phyloP scores from a whole-genome alignment of 257 asterid species.

The Solanum commersonii region DNA sequence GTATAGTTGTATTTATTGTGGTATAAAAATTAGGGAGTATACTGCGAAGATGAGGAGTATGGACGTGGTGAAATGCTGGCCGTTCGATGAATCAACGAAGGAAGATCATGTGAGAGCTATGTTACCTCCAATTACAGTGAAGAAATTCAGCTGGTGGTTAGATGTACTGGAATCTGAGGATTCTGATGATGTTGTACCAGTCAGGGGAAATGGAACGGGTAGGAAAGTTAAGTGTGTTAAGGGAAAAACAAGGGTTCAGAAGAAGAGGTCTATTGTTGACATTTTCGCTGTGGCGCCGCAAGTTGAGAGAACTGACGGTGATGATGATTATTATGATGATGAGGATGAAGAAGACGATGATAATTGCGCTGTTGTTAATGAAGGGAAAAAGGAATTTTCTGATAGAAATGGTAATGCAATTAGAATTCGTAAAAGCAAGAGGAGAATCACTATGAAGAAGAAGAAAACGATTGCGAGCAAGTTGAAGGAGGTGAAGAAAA shows the following conservation, averaged over 20 bases:
- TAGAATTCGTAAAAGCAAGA: conserved; percentile 13
- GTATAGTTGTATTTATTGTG: not conserved
- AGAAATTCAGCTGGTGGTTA: conserved; percentile 68
- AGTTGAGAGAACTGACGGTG: conserved; percentile 22
- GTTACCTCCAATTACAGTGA: conserved; percentile 52
- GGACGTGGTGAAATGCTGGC: conserved; percentile 71
- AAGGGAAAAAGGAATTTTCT: conserved; percentile 3
- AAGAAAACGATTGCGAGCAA: conserved; percentile 12
- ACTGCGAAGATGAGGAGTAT: conserved; percentile 50
- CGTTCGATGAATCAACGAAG: conserved; percentile 30
- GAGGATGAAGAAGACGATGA: not conserved
- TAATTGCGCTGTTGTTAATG: not conserved
- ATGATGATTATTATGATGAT: conserved; percentile 9
- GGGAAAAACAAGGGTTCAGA: conserved; percentile 37
- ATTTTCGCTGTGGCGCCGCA: conserved; percentile 60
- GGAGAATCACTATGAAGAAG: conserved; percentile 4
- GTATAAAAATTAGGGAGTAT: conserved; percentile 33
- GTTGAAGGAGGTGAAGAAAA: conserved; percentile 20
- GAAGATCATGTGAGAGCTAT: conserved; percentile 23
- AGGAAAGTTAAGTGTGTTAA: conserved; percentile 5
- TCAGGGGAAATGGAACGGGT: not conserved
- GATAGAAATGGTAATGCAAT: conserved; percentile 1
- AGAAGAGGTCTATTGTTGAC: conserved; percentile 68
- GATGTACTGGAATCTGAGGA: conserved; percentile 24
- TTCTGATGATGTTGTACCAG: conserved; percentile 15